Evolutionary conservation across 768 basidiomycete species (phyloP), one percentile per base, ranked within the genome.

Genomic region (Pleurotus cornucopiae): DNA sequence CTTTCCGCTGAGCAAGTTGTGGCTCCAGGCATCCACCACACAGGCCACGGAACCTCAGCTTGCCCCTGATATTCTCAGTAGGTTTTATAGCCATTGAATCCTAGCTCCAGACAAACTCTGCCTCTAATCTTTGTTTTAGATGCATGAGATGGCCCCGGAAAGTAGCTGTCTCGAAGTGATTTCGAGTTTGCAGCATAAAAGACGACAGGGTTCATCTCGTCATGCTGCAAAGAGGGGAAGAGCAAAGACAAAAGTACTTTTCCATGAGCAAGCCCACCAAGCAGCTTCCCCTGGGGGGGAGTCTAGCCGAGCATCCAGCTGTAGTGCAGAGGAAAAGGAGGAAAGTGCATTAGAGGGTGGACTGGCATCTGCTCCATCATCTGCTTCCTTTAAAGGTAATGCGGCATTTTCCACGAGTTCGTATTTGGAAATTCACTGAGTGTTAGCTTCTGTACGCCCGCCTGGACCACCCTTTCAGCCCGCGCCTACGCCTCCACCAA

Each of bases 41-140:
- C 30, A 34, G 30, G 30, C 30, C 11, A 44, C 41, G 5, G 23
- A 44, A 16, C 14, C n/a, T 21, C n/a, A 6, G 41, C 7, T 44
- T 18, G 6, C 7, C n/a, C 2, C 9, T 44, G 13, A 6, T n/a
- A n/a, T 3, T 16, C 16, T 44, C 11, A 12, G 41, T 44, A 44
- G 2, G 41, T 44, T 44, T n/a, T 51, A 37, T 49, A 49, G 48
- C 48, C 48, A 53, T 25, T 53, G 37, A 53, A 53, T 9, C 26
- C 37, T 53, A 53, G 37, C 51, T 40, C 37, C 39, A 53, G 39
- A 41, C 51, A 53, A 41, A 53, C 48, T 49, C 11, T 11, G 11
- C 6, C 41, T 16, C 13, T 44, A 5, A 6, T 16, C 11, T 21
- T 6, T 16, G 41, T 44, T 21, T 16, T 16, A 44, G 20, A 44